Base-by-base conservation (phyloP, 192 early-diverging fungal genomes). In the Coemansia sp. region DNA sequence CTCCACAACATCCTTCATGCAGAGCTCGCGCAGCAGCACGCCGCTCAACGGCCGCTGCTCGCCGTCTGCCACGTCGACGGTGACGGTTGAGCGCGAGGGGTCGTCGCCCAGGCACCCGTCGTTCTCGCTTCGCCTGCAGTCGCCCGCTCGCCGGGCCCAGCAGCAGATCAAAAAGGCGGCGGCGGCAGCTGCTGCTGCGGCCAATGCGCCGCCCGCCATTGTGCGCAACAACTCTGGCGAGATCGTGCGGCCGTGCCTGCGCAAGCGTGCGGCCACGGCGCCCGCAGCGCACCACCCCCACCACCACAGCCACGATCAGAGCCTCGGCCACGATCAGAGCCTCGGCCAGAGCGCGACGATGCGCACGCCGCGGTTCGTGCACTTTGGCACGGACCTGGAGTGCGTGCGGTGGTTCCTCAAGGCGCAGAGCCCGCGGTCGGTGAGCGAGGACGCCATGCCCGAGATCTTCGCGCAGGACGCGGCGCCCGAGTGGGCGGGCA, bases 351-450 rank as follows among this genome's bases (percentile, higher is more conserved):
- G 32, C 62, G 43, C 11, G 31, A 7, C 46, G 27, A 61, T 74
- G 64, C 74, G 74, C 9, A 81, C 85, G 3, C 79, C 74, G 22
- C 87, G 89, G 73, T 89, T 79, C 38, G 91, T 92, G 17, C 88
- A 87, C 58, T 92, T 92, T 77, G 76, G 87, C 29, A 56, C 84
- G 11, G 84, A 92, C 38, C 78, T 92, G 32, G 89, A 92, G 70
- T 86, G 87, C 56, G 84, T 92, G 53, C 85, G 86, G 41, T 83
- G 89, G 53, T 92, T 92, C 77, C 82, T 88, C 46, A 89, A 90
- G 79, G 85, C 74, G 11, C 85, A 92, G 82, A 87, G 75, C 59
- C 89, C 91, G 12, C 70, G 65, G 25, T 71, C 83, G 22, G 87
- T 86, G 3, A 58, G 80, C 58, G 70, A 70, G 2, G 82, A 84